Conservation (phyloP, 2,329 filamentous ascomycete species). For the Chaetomium olivaceum region DNA sequence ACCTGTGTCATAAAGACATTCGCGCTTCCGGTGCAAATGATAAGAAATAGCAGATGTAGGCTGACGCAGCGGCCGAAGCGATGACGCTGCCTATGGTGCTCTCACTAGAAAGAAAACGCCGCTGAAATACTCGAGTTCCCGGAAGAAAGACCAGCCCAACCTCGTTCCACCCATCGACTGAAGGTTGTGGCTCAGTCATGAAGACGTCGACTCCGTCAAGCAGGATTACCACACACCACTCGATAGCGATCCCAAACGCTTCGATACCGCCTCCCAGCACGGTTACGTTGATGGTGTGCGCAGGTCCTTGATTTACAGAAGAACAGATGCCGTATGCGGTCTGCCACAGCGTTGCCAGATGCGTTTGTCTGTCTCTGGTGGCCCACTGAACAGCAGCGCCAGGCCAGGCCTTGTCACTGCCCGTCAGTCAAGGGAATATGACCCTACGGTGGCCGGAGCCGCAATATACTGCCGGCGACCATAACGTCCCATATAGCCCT, state of each 20-base stretch:
- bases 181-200: conserved; percentile 46
- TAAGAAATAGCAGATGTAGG: conserved; percentile 48
- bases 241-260: too few species aligned
- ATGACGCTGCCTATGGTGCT: conserved; percentile 47
- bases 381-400: conserved; percentile 80
- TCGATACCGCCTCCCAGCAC: too few species aligned
- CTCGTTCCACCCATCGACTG: conserved; percentile 51
- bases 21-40: conserved; percentile 43
- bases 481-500: conserved; percentile 44
- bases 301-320: too few species aligned
- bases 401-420: conserved; percentile 31
- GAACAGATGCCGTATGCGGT: too few species aligned
- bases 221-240: conserved; percentile 49
- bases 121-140: conserved; percentile 48
- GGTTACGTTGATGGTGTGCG: too few species aligned
- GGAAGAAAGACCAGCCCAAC: conserved; percentile 50
- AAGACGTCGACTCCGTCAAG: conserved; percentile 58
- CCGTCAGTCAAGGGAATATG: not conserved
- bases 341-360: conserved; percentile 53
- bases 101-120: conserved; percentile 48
- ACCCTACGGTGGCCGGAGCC: not conserved
- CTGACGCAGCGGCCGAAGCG: conserved; percentile 50
- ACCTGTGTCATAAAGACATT: conserved; percentile 46
- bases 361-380: conserved; percentile 80
- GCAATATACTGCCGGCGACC: conserved; percentile 40